Conservation (phyloP, 495 filamentous ascomycete species). For the Delitschia confertaspora region DNA sequence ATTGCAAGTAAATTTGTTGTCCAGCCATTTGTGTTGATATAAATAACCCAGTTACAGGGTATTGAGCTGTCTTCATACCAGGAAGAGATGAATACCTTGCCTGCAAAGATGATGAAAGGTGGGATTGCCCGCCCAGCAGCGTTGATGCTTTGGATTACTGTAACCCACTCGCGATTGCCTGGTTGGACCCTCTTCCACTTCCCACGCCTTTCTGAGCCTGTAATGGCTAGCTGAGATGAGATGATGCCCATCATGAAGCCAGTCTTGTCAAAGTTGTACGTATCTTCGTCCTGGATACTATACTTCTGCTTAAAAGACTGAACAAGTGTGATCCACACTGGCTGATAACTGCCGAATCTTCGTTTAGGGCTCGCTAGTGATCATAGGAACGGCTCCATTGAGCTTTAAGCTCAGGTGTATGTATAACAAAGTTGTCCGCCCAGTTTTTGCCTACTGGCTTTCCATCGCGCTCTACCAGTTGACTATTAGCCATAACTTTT, state of each 20-base stretch:
- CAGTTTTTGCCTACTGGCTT: constrained; percentile 28
- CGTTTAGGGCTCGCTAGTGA: constrained; percentile 32
- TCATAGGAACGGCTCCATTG: constrained; percentile 30
- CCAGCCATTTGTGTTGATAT: constrained; percentile 16
- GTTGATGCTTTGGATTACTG: constrained; percentile 32
- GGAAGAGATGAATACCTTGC: constrained; percentile 23
- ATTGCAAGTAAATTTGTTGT: constrained; percentile 13
- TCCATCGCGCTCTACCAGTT: constrained; percentile 23
- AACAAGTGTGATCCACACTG: constrained; percentile 36
- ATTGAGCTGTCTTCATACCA: constrained; percentile 30
- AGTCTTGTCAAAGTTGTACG: constrained; percentile 43
- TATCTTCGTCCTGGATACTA: constrained; percentile 36
- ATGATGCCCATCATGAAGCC: constrained; percentile 36
- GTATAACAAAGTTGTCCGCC: constrained; percentile 33
- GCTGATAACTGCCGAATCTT: constrained; percentile 34
- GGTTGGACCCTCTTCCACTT: constrained; percentile 29
- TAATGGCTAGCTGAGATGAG: constrained; percentile 9
- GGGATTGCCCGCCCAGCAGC: constrained; percentile 8
- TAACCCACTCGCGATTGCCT: constrained; percentile 38
- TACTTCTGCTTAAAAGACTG: constrained; percentile 32
- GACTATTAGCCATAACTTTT: constrained; percentile 37
- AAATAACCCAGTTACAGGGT: constrained; percentile 23
- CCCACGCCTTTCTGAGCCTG: constrained; percentile 18
- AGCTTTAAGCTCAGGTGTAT: constrained; percentile 29
- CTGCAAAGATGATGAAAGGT: constrained; percentile 28